Base-by-base conservation (phyloP, 345 rosid species). In the Lepidium aucheri region DNA sequence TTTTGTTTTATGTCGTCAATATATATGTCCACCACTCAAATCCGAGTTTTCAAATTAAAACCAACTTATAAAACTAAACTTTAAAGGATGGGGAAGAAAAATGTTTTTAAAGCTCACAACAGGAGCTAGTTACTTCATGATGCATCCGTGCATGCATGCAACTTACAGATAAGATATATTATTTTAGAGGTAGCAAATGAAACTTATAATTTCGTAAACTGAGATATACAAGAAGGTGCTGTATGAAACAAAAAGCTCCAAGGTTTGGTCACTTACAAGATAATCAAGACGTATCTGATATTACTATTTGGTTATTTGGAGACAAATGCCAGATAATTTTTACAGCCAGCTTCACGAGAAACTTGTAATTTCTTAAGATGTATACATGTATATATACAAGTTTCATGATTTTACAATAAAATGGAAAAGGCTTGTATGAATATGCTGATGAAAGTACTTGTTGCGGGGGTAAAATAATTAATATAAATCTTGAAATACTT, bases 181-280 rank as follows among this genome's bases (percentile, higher is more conserved):
- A 18, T 18, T 44, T 61, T 53, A 61, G 33, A 44, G 40, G 62
- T 60, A 51, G 53, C 53, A 53, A 39, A 60, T 42, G 46, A 69
- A 69, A 33, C 30, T 22, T 44, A n/a, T 33, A 60, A 52, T 51
- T 42, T 42, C 20, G n/a, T 14, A 51, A 52, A 41, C 11, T 51
- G 33, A 32, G 28, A 10, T 69, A 30, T 58, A 40, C 34, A 58
- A 13, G 42, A 66, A 24, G 26, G 26, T 24, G 4, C 26, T 24
- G 4, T 24, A 24, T 24, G 26, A 24, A 24, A 24, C 26, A 24
- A 24, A 24, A 24, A 24, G 26, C 26, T 24, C 26, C 4, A 3
- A 24, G 26, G 2, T 20, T 20, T 20, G 22, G 22, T 20, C 22
- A 20, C 22, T 20, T 20, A 20, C 1, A 20, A 20, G 22, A 20